Base-by-base conservation (phyloP, 257 asterid genomes). In the Przewalskia tangutica region DNA sequence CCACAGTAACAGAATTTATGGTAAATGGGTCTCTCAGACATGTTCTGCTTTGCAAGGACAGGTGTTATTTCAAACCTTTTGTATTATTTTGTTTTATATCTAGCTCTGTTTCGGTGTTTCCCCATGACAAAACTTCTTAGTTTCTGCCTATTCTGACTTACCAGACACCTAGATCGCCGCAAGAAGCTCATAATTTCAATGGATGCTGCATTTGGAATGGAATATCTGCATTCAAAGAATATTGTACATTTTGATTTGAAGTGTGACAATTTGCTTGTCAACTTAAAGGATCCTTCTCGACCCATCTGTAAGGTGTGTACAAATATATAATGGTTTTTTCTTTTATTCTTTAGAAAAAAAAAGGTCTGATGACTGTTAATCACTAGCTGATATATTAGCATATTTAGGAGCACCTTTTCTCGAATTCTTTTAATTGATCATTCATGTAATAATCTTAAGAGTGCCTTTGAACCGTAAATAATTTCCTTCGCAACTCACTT, bases 181-280 rank as follows among this genome's bases (percentile, higher is more conserved):
- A 94, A 93, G 90, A 85, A 95, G 84, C 93, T 93, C 82, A 90
- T 91, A 82, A 94, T 94, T 58, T 97, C 98, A 55, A 91, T 89
- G 93, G 98, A 93, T 90, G 98, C 98, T 14, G 98, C 98, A 82
- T 94, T 94, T 60, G 98, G 98, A 70, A 91, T 94, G 98, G 98
- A 94, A 82, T 94, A 94, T 83, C 82, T 94, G 89, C 98, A 94
- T 80, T 91, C 98, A n/a, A 94, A 92, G 92, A 94, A 90, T 86
- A 91, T 94, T 81, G 98, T 94, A 76, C 98, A 94, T 89, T 94
- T 94, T 54, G 98, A 94, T 88, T 81, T 94, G 77, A 94, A 94
- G 87, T 93, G 98, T 73, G 98, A 94, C 86, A 94, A 94, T 87
- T 92, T 94, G 84, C 97, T 94, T 48, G 98, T 93, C 86, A 94